Conservation (phyloP, 495 filamentous ascomycete species). For the Jackrogersella minutella region DNA sequence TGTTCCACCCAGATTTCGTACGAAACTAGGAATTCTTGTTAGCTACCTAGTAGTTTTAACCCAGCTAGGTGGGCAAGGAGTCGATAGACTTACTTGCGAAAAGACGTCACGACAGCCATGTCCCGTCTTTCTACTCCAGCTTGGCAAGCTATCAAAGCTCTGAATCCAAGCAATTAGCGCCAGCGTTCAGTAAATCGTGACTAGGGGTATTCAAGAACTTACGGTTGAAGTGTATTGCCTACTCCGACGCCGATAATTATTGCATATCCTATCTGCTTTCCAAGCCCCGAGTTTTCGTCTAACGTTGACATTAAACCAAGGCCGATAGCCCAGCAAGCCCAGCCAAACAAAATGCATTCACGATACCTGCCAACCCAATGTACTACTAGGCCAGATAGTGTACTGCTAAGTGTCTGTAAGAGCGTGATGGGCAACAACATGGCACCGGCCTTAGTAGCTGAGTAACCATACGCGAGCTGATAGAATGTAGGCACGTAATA, state of each 20-base stretch:
- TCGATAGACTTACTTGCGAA: conserved; percentile 55
- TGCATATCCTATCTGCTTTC: conserved; percentile 63
- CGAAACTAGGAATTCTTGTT: conserved; percentile 50
- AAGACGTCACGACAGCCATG: conserved; percentile 64
- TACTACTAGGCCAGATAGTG: conserved; percentile 60
- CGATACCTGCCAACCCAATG: conserved; percentile 63
- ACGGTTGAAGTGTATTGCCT: conserved; percentile 64
- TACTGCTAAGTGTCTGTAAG: conserved; percentile 61
- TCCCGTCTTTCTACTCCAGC: conserved; percentile 61
- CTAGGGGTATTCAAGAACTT: conserved; percentile 12
- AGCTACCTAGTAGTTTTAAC: neutral
- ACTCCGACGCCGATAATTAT: conserved; percentile 61
- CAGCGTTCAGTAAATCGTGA: neutral
- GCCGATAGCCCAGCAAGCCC: conserved; percentile 61
- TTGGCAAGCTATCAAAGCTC: conserved; percentile 60
- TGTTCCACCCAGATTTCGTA: conserved; percentile 61
- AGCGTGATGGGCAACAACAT: conserved; percentile 63
- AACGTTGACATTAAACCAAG: conserved; percentile 63
- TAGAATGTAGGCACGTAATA: conserved; percentile 66
- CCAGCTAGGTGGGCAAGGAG: too few species aligned
- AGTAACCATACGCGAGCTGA: conserved; percentile 62
- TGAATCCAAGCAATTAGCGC: conserved; percentile 11
- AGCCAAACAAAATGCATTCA: conserved; percentile 61
- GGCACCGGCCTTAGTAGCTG: conserved; percentile 58
- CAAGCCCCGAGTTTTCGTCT: conserved; percentile 56